Evolutionary conservation across 306 rosid genomes (phyloP).

Genomic region (Biancaea sappan): DNA sequence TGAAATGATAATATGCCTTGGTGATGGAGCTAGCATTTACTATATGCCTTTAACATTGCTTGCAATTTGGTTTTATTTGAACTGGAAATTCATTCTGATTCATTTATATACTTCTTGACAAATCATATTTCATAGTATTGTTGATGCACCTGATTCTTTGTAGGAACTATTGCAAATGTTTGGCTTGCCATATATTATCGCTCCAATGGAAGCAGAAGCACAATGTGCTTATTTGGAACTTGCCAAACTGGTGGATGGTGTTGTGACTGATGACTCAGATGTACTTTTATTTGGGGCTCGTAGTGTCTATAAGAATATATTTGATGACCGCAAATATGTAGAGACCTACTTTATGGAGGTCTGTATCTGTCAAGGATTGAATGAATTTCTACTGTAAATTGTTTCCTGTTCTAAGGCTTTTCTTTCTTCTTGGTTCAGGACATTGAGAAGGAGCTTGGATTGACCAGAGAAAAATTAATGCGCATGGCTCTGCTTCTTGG

Average conservation of each 20-base stretch:
- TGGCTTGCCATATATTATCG: conserved; percentile 93
- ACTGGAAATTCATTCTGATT: neutral
- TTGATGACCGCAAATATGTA: conserved; percentile 95
- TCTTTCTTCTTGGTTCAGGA: conserved; percentile 58
- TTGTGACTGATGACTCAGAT: conserved; percentile 97
- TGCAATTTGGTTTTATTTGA: neutral
- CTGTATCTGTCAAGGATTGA: conserved; percentile 30
- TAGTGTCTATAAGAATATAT: conserved; percentile 93
- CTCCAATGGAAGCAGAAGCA: conserved; percentile 99
- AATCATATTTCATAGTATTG: conserved; percentile 16
- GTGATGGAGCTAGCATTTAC: neutral
- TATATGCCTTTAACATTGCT: neutral
- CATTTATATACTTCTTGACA: conserved; percentile 13
- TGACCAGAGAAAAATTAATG: conserved; percentile 73
- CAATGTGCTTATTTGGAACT: conserved; percentile 93
- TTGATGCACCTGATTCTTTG: conserved; percentile 32
- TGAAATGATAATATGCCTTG: neutral
- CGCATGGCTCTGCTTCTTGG: conserved; percentile 93
- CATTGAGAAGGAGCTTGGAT: conserved; percentile 89
- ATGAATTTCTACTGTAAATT: conserved; percentile 1
- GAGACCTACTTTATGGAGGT: conserved; percentile 98
- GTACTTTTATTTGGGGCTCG: conserved; percentile 88
- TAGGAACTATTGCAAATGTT: conserved; percentile 97
- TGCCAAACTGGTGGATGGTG: conserved; percentile 90
- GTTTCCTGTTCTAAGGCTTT: conserved; percentile 14